Base-by-base conservation (phyloP, 768 basidiomycete species). In the Kwoniella bestiolae region DNA sequence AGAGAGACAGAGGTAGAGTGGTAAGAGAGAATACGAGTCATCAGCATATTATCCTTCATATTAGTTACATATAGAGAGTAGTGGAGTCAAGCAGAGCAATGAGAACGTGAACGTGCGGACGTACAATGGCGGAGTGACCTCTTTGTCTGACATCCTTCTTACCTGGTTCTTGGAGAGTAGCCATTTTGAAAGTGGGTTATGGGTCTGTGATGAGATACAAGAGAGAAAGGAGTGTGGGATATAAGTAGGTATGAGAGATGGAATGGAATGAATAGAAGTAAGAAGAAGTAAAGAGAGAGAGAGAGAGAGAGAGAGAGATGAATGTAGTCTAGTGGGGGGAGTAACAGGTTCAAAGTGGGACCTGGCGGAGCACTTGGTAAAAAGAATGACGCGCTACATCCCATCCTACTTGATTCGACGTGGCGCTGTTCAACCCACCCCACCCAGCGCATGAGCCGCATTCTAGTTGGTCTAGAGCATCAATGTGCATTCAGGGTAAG, bases 51-150 rank as follows among this genome's bases (percentile, higher is more conserved):
- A n/a, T n/a, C n/a, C n/a, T n/a, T n/a, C n/a, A n/a, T n/a, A n/a
- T n/a, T n/a, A 16, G 49, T 16, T 9, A 51, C 49, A 12, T 44
- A 44, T 35, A 41, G 26, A 14, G 16, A 31, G 26, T 4, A 41
- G 38, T 41, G 23, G 14, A 50, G 23, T 25, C 9, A n/a, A n/a
- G 14, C 52, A n/a, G 7, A 53, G 5, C 6, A 53, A 6, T 35
- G 6, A 35, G 12, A 12, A 35, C 34, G 34, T 12, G 49, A 50
- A 47, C 41, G 41, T 44, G 56, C n/a, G 38, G 49, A 72, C 77
- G 34, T 60, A 78, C 77, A 41, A 79, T 69, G 23, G 77, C 71
- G 44, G 75, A 71, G 34, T 74, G 72, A 68, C 69, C 73, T 52
- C 77, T 68, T 51, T 79, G 77, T 46, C 77, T 56, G 53, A 75